Conservation (phyloP, 75 land plant genomes). For the Cunninghamia lanceolata region DNA sequence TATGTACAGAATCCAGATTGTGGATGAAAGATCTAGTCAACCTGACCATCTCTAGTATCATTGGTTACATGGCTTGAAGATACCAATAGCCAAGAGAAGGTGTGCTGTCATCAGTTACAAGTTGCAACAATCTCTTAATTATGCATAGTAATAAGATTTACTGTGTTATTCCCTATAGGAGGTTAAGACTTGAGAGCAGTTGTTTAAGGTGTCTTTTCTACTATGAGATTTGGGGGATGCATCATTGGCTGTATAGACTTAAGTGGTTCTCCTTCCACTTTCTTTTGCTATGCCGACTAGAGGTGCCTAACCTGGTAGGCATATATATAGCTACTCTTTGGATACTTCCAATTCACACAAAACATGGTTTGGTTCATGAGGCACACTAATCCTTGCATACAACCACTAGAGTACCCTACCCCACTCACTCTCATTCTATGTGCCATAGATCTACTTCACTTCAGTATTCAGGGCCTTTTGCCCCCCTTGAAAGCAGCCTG, state of each 20-base stretch:
- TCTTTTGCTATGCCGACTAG: neutral
- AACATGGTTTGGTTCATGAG: neutral
- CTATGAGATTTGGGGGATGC: neutral
- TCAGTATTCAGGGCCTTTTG: too few species aligned
- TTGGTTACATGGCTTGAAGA: neutral
- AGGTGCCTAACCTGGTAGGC: neutral
- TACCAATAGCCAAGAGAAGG: neutral
- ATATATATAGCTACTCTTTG: neutral
- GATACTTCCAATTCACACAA: neutral
- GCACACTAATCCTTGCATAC: neutral
- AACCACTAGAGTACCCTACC: neutral
- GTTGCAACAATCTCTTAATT: neutral
- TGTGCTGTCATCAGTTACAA: neutral
- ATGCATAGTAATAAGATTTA: too few species aligned
- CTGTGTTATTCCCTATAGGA: neutral
- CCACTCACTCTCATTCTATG: neutral
- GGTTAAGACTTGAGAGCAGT: neutral
- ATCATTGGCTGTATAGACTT: neutral
- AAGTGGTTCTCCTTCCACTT: neutral
- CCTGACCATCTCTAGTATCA: neutral
- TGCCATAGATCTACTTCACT: neutral
- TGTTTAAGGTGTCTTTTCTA: neutral
- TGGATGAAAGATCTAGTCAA: too few species aligned
- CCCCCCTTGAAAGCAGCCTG: too few species aligned
- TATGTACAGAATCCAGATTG: too few species aligned